Evolutionary conservation across 805 yeast species (phyloP), one percentile per base, ranked within the genome.

Genomic region (Candida nemodendra): DNA sequence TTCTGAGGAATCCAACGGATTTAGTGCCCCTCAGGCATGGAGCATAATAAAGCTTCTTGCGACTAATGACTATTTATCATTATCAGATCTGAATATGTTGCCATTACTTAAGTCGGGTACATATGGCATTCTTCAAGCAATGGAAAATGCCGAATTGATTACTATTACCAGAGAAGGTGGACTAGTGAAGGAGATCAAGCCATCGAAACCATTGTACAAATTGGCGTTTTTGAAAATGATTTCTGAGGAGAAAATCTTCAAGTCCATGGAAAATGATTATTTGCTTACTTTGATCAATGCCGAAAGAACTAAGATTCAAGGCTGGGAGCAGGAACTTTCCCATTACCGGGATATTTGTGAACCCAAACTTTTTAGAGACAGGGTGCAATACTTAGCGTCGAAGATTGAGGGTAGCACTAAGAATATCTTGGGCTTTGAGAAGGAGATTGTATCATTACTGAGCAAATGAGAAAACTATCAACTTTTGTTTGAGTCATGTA

Each of bases 11-110:
- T 59, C 59, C 23, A 59, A 58, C 18, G 76, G 77, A 11, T 78
- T 90, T 71, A 73, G 76, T 18, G 66, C 82, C 11, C 85, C 95
- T 1, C 96, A 91, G 56, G 93, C 88, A 0, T 93, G 99, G 98
- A 76, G 72, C 16, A 55, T 93, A 16, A 78, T 91, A 51, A 83
- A 82, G 50, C 43, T 72, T 26, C 68, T 93, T 26, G 75, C 88
- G 1, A 58, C 64, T 8, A 51, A 64, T 0, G 78, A 75, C 0
- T 48, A 53, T 3, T 62, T 85, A 3, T 48, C 64, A 1, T 81
- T 67, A 51, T 66, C 71, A 24, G 79, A 80, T 4, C 62, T 84
- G 24, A 69, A 72, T 26, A 69, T 71, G 39, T 67, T 72, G 28
- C 81, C 88, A 11, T 57, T 84, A 28, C 82, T 84, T 57, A 79